Percentiles rank a stretch among this genome's conserved stretches.
Evolutionary conservation across 306 rosid species (phyloP).

Genomic region (Oxytropis ochrocephala): DNA sequence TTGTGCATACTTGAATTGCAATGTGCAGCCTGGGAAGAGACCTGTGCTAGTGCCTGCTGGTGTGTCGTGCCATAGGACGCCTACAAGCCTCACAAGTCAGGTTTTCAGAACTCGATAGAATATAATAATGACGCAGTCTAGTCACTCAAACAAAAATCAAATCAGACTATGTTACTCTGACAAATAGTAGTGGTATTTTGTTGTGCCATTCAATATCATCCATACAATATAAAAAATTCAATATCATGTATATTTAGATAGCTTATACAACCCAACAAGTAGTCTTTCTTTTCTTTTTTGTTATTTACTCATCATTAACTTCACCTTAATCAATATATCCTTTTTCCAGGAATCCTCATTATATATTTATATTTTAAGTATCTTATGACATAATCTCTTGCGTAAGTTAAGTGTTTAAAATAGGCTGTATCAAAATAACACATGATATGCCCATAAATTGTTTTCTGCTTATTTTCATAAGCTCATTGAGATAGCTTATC

Average conservation of each 20-base stretch:
- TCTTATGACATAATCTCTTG: no score
- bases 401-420: no score
- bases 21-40: conserved; percentile 51
- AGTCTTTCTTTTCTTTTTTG: neutral
- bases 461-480: no score
- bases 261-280: neutral
- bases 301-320: neutral
- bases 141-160: neutral
- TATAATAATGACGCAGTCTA: neutral
- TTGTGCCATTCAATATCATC: neutral
- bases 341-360: neutral
- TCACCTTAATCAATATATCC: no score
- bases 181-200: neutral
- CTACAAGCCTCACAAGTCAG: conserved; percentile 24
- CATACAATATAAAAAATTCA: neutral
- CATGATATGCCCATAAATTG: no score
- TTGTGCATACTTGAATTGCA: conserved; percentile 33
- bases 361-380: no score
- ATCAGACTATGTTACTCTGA: neutral
- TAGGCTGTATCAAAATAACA: no score
- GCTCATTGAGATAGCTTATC: no score
- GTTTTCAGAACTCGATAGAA: neutral
- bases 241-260: neutral
- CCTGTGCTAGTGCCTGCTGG: conserved; percentile 65
- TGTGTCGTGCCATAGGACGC: conserved; percentile 61